Conservation (phyloP, 768 basidiomycete genomes). For the Mycena amicta region DNA sequence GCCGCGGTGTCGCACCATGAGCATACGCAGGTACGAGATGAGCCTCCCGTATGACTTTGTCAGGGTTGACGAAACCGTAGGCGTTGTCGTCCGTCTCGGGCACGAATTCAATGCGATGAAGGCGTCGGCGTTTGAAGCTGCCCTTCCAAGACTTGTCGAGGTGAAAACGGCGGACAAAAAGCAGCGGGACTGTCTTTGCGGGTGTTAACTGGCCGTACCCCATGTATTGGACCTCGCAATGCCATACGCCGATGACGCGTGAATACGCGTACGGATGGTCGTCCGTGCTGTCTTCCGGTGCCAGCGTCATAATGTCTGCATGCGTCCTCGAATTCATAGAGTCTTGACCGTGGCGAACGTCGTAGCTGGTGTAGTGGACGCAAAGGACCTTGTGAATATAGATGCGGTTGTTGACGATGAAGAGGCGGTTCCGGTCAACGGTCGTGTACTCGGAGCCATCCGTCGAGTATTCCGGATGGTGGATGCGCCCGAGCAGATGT, state of each 20-base stretch:
- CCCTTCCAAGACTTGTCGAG: background rate
- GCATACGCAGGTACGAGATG: background rate
- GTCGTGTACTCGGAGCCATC: background rate
- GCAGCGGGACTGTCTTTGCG: background rate
- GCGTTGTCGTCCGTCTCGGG: background rate
- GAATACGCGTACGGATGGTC: background rate
- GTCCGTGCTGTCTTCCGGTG: background rate
- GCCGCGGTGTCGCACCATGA: background rate
- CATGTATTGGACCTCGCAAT: background rate
- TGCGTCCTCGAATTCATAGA: background rate
- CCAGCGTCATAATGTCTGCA: background rate
- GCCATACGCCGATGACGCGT: background rate
- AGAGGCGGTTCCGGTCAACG: background rate
- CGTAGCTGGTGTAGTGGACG: background rate
- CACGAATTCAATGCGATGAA: background rate
- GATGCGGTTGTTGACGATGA: background rate
- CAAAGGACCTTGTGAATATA: background rate
- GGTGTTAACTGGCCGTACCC: background rate
- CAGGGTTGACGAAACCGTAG: background rate
- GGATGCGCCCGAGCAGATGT: background rate
- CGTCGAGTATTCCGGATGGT: background rate
- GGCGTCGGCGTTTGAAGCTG: background rate
- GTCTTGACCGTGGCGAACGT: background rate
- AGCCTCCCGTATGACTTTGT: background rate
- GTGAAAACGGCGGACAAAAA: background rate